Base-by-base conservation (phyloP, 2,329 filamentous ascomycete genomes). In the Alternaria sp. region DNA sequence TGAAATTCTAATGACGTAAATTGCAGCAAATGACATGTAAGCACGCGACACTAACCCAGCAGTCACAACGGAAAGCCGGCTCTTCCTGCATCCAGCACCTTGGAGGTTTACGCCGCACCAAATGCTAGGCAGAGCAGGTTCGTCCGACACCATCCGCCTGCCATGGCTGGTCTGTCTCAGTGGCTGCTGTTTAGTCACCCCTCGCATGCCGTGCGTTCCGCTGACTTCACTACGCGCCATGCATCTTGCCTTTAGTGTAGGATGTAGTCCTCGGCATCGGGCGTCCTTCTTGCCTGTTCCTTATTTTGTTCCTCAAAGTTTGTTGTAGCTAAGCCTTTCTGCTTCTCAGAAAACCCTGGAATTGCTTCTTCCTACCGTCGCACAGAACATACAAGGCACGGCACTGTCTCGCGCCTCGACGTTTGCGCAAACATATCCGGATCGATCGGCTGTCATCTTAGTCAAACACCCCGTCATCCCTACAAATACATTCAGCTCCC, bases 1-100 rank as follows among this genome's bases (percentile, higher is more conserved):
- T 28, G 41, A 26, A 11, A 20, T 39, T 28, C 44, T 26, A 20
- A 54, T 64, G 62, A 64, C 62, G 59, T 53, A 57, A 42, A 30
- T 11, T 5, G 24, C 18, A 26, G 53, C 57, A 20, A 47, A 57
- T 53, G 39, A 57, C 16, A 12, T 24, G 39, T 16, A 41, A 44
- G 46, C 53, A 52, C 36, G 42, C 48, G 44, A 57, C 20, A 36
- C 54, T 44, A 57, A 43, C 20, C 28, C 49, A 26, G 28, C 51
- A 34, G 47, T 49, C 53, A 59, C 39, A 47, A 16, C 51, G 49
- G 59, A 57, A 57, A 47, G 53, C 34, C 62, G 62, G 62, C 55
- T 62, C 38, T 32, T 54, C 28, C 9, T 53, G 26, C 36, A 47
- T 38, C 51, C 51, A 49, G 51, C 46, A 32, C 39, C 12, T 24